Base-by-base conservation (phyloP, 2,329 filamentous ascomycete genomes). In the Hypoxylon rubiginosum region DNA sequence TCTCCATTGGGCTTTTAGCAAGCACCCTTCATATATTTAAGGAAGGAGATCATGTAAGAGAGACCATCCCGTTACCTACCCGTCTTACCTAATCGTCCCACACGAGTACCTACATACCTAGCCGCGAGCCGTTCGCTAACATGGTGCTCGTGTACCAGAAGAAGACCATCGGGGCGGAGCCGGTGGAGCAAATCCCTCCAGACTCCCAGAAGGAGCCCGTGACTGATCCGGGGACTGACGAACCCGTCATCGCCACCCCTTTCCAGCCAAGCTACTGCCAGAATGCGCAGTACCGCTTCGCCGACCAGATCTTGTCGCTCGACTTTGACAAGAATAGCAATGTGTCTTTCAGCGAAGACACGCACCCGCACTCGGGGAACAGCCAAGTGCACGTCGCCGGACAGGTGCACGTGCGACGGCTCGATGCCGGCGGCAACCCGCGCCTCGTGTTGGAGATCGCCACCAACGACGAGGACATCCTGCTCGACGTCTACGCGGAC, bases 381-480 rank as follows among this genome's bases (percentile, higher is more conserved):
- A 72, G 70, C 45, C 64, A 69, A 5, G 79, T 85, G 34, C 75
- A 75, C 6, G 74, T 87, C 50, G 78, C 71, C 11, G 86, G 86
- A 51, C 77, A 83, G 24, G 73, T 87, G 17, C 69, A 85, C 45
- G 58, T 88, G 45, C 81, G 82, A 48, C 75, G 70, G 41, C 72
- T 76, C 11, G 73, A 77, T 15, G 71, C 71, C 24, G 77, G 74
- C 2, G 78, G 78, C 0, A 60, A 70, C 2, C 79, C 83, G 2
- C 76, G 72, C 1, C 69, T 86, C 36, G 79, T 82, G 1, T 52
- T 87, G 5, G 80, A 86, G 66, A 74, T 81, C 30, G 74, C 81
- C 26, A 79, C 81, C 58, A 87, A 85, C 68, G 78, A 85, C 68
- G 74, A 81, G 4, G 68, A 73, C 10, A 69, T 88, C 55, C 53